These are phyloP conservation scores for Epithemia pelagica DNA, from an alignment of 108 stramenopile species.

Conservation along the genomic window DNA sequence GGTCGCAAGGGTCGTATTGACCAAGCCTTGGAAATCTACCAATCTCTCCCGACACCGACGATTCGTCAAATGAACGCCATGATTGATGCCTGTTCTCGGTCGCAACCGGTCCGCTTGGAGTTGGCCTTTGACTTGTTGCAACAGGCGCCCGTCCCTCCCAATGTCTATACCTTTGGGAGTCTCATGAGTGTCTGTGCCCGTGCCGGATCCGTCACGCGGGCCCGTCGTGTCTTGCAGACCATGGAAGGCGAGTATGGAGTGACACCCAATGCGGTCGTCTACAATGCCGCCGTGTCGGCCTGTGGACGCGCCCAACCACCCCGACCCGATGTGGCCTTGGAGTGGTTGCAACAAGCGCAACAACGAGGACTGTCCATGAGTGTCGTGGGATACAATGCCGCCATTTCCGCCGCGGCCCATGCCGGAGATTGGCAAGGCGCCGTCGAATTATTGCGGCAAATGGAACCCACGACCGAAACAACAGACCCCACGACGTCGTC, in stretches of 20 bases:
- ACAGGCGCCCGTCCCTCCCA: slow-evolving; percentile 28
- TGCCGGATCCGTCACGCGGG: slow-evolving; percentile 37
- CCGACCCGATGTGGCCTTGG: slow-evolving; percentile 43
- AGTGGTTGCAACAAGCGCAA: slow-evolving; percentile 47
- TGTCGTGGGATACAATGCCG: slow-evolving; percentile 81
- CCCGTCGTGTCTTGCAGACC: slow-evolving; percentile 34
- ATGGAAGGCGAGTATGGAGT: slow-evolving; percentile 34
- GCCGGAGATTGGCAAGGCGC: slow-evolving; percentile 62
- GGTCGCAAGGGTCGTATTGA: slow-evolving; percentile 52
- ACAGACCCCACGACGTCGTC: slow-evolving; percentile 3
- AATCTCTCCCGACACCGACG: slow-evolving; percentile 30
- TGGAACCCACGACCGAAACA: slow-evolving; percentile 38
- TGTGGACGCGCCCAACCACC: slow-evolving; percentile 43
- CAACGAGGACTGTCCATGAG: slow-evolving; percentile 34
- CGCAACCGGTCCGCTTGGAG: slow-evolving; percentile 37
- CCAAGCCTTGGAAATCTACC: slow-evolving; percentile 44
- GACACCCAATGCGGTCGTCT: slow-evolving; percentile 63
- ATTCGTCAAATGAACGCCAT: slow-evolving; percentile 64
- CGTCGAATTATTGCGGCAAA: slow-evolving; percentile 43
- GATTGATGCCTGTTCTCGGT: slow-evolving; percentile 71
- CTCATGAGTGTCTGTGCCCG: slow-evolving; percentile 64
- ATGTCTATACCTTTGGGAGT: slow-evolving; percentile 73
- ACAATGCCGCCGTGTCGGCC: slow-evolving; percentile 69
- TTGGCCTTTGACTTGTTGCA: slow-evolving; percentile 40
- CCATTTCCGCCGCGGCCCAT: slow-evolving; percentile 64